phyloP scores from a whole-genome alignment of 1,139 yeast species.

The Protomyces arabidopsidicola region DNA sequence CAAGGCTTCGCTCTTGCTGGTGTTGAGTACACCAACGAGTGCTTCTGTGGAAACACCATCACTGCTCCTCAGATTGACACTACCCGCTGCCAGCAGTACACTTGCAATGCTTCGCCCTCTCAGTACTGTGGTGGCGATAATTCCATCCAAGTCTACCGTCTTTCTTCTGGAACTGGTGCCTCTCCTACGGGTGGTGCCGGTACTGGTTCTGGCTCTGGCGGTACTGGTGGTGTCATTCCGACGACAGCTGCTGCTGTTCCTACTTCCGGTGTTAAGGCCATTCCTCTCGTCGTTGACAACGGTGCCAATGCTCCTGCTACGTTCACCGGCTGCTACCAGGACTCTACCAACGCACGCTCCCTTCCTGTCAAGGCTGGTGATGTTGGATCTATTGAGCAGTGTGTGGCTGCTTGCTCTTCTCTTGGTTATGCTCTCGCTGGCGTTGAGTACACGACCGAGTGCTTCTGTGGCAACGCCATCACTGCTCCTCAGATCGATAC shows the following conservation, averaged over 20 bases:
- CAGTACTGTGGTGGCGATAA: slow-evolving; percentile 21
- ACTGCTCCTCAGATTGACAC: slow-evolving; percentile 21
- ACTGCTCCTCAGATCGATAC: slow-evolving; percentile 17
- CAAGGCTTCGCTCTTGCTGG: slow-evolving; percentile 20
- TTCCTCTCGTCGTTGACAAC: neutral
- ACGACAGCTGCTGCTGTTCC: neutral
- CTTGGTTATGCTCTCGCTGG: neutral
- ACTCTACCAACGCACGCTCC: neutral
- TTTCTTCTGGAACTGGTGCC: slow-evolving; percentile 11
- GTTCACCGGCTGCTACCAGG: neutral
- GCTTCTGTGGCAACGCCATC: slow-evolving; percentile 17
- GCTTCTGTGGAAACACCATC: neutral
- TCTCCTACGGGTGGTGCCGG: slow-evolving; percentile 32
- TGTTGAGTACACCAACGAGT: slow-evolving; percentile 1
- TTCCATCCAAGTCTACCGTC: slow-evolving; percentile 14
- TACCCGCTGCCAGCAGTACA: neutral
- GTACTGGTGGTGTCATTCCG: slow-evolving; percentile 36
- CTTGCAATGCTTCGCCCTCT: slow-evolving; percentile 18
- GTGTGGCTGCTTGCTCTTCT: neutral
- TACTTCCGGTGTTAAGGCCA: neutral
- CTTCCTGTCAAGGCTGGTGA: neutral
- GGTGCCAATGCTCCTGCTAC: neutral
- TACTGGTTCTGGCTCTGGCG: slow-evolving; percentile 52
- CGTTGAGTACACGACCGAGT: slow-evolving; percentile 1
- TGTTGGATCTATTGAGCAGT: slow-evolving; percentile 1